Evolutionary conservation across 1,139 yeast genomes (phyloP).

Genomic region (Neolecta irregularis): DNA sequence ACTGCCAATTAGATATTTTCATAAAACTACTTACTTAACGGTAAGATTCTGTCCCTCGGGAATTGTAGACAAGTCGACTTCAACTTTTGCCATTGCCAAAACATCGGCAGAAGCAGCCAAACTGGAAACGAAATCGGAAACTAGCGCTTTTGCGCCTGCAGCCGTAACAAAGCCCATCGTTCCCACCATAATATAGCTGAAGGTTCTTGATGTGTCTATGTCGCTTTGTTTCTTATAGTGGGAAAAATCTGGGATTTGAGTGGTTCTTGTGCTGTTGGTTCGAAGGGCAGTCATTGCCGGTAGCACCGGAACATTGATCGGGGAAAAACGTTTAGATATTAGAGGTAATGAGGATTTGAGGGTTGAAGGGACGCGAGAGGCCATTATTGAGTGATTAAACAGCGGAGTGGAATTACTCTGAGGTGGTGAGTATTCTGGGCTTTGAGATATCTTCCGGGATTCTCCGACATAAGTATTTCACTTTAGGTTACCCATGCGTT

Average conservation of each 20-base stretch:
- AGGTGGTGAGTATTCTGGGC: too few species aligned
- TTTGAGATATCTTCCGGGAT: too few species aligned
- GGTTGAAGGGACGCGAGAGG: too few species aligned
- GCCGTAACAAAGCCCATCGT: slow-evolving; percentile 87
- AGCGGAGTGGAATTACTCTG: too few species aligned
- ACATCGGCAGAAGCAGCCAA: slow-evolving; percentile 99
- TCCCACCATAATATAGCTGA: slow-evolving; percentile 95
- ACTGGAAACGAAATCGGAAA: slow-evolving; percentile 65
- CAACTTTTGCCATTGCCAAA: slow-evolving; percentile 98
- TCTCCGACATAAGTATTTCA: too few species aligned
- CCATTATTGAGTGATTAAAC: too few species aligned
- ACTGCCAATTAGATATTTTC: slow-evolving; percentile 13
- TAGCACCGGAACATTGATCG: too few species aligned
- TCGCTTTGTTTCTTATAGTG: slow-evolving; percentile 9
- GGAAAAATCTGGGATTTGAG: slow-evolving; percentile 13
- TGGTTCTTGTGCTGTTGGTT: not conserved
- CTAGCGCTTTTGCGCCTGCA: slow-evolving; percentile 96
- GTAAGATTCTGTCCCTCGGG: slow-evolving; percentile 98
- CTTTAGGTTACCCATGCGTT: too few species aligned
- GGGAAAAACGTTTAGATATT: too few species aligned
- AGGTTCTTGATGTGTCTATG: slow-evolving; percentile 34
- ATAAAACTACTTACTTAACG: slow-evolving; percentile 35
- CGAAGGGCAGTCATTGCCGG: slow-evolving; percentile 3
- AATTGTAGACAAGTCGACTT: slow-evolving; percentile 82
- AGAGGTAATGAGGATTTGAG: too few species aligned